Conservation (phyloP, 345 rosid genomes). For the Zanthoxylum bungeanum region DNA sequence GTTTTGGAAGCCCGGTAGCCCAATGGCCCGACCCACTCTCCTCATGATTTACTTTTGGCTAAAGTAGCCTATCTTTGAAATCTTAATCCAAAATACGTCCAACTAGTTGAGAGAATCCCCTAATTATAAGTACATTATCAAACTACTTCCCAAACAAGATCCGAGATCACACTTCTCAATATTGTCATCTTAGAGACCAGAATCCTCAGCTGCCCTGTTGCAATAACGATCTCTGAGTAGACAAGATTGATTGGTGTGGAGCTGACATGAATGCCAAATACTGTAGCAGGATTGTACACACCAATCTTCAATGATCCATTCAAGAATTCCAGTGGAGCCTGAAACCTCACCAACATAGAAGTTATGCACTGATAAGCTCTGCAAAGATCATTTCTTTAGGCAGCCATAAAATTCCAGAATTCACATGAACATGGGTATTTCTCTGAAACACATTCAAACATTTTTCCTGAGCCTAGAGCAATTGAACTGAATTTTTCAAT, state of each 20-base stretch:
- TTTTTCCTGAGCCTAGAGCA: background rate
- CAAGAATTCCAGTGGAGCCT: conserved; percentile 69
- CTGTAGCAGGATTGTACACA: conserved; percentile 69
- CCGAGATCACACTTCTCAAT: background rate
- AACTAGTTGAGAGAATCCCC: too few relatives aligned
- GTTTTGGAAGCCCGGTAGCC: too few relatives aligned
- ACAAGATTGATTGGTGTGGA: conserved; percentile 58
- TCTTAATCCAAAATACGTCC: too few relatives aligned
- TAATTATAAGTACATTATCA: too few relatives aligned
- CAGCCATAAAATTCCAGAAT: background rate
- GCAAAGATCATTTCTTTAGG: conserved; percentile 22
- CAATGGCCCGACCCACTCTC: too few relatives aligned
- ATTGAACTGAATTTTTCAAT: background rate
- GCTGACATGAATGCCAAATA: conserved; percentile 76
- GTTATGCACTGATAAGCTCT: conserved; percentile 63
- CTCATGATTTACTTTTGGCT: too few relatives aligned
- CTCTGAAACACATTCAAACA: background rate
- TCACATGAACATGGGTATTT: background rate
- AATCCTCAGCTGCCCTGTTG: conserved; percentile 57
- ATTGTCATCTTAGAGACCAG: background rate
- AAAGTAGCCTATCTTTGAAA: too few relatives aligned
- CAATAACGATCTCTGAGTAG: conserved; percentile 53
- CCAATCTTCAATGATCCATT: conserved; percentile 58
- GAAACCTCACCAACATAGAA: conserved; percentile 67
- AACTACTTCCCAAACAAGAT: too few relatives aligned